Conservation (phyloP, 2,329 filamentous ascomycete species). For the Claviceps arundinis region DNA sequence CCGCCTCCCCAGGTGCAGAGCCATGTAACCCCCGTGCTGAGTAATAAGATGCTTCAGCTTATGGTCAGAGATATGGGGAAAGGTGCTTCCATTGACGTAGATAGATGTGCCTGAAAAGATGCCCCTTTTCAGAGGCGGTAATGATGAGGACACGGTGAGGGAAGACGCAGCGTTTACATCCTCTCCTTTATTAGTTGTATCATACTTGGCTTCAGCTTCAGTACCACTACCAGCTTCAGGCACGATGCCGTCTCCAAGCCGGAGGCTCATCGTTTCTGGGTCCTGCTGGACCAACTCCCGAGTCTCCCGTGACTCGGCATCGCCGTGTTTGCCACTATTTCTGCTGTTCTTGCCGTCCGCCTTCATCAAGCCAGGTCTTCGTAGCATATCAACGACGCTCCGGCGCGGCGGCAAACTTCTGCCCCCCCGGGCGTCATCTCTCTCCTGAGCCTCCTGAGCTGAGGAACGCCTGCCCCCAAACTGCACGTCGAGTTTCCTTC, state of each 20-base stretch:
- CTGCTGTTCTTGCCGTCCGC: not conserved
- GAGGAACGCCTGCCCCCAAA: slow-evolving; percentile 39
- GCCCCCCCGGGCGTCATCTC: not conserved
- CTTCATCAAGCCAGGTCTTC: slow-evolving; percentile 22
- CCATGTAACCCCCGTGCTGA: slow-evolving; percentile 58
- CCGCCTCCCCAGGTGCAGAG: slow-evolving; percentile 56
- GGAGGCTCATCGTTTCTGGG: too few species aligned
- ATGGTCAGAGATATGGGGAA: slow-evolving; percentile 72
- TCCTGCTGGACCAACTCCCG: too few species aligned
- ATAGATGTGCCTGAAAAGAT: slow-evolving; percentile 63
- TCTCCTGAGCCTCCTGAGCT: not conserved
- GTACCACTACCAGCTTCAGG: too few species aligned
- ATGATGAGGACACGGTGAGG: too few species aligned
- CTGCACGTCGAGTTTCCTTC: slow-evolving; percentile 56
- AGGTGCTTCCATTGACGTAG: slow-evolving; percentile 80
- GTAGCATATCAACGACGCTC: slow-evolving; percentile 42
- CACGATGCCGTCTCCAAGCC: too few species aligned
- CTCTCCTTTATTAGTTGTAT: too few species aligned
- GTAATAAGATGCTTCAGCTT: slow-evolving; percentile 67
- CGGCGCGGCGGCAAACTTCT: slow-evolving; percentile 6
- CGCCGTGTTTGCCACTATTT: too few species aligned
- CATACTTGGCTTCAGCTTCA: too few species aligned
- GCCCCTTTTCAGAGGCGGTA: slow-evolving; percentile 8
- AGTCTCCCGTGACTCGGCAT: too few species aligned
- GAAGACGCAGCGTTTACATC: too few species aligned